Percentiles rank a stretch among this genome's conserved stretches.
Evolutionary conservation across 352 stramenopile species (phyloP).

Genomic region (Globisporangium spiculum): DNA sequence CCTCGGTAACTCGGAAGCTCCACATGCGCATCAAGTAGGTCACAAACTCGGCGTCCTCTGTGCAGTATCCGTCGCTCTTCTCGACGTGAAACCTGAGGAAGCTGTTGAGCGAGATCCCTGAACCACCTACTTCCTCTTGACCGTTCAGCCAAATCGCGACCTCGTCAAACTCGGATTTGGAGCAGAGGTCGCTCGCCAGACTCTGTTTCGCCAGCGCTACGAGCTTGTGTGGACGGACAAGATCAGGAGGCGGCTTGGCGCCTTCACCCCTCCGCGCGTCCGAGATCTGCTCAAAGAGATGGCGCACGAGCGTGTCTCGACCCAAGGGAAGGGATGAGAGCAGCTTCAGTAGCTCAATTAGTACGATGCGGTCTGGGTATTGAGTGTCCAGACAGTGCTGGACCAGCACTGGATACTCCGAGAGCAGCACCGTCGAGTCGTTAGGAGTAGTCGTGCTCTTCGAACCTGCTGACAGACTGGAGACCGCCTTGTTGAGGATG

Average conservation of each 20-base stretch:
- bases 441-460: background rate
- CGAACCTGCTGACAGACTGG: background rate
- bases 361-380: slow-evolving; percentile 14
- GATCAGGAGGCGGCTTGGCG: slow-evolving; percentile 39
- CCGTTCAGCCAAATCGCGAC: slow-evolving; percentile 31
- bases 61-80: slow-evolving; percentile 42
- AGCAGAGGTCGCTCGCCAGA: slow-evolving; percentile 31
- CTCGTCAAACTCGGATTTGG: slow-evolving; percentile 28
- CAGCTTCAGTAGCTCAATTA: slow-evolving; percentile 35
- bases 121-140: background rate
- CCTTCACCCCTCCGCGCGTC: slow-evolving; percentile 44
- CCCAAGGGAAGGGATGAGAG: slow-evolving; percentile 34
- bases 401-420: slow-evolving; percentile 41
- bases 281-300: slow-evolving; percentile 60
- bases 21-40: slow-evolving; percentile 60
- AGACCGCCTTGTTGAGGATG: slow-evolving; percentile 14
- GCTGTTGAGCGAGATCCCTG: slow-evolving; percentile 26
- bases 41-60: slow-evolving; percentile 63
- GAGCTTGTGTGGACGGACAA: slow-evolving; percentile 46
- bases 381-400: slow-evolving; percentile 44
- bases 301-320: slow-evolving; percentile 35
- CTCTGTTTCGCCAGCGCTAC: slow-evolving; percentile 45
- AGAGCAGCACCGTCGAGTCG: slow-evolving; percentile 27
- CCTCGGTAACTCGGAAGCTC: slow-evolving; percentile 32
- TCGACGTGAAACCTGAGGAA: slow-evolving; percentile 48